Evolutionary conservation across 495 filamentous ascomycete species (phyloP).

Genomic region (Penicillium angulare): DNA sequence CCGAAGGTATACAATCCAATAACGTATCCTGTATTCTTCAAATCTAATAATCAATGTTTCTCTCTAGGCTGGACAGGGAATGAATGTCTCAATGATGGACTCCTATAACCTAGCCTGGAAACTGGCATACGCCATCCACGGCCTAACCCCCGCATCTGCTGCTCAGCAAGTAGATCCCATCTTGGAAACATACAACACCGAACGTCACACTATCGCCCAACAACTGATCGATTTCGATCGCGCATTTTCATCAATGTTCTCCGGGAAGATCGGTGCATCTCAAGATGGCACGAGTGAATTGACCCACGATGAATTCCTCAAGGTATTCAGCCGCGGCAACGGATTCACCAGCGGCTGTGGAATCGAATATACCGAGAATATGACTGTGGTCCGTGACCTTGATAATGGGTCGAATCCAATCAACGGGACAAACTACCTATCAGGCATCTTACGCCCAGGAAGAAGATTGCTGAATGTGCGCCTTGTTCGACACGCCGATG

Average conservation of each 20-base stretch:
- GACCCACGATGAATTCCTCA: conserved; percentile 52
- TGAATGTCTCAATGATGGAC: conserved; percentile 88
- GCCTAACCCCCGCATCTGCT: conserved; percentile 42
- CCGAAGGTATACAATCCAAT: conserved; percentile 54
- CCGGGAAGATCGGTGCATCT: conserved; percentile 42
- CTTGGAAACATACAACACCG: conserved; percentile 67
- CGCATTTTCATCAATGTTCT: conserved; percentile 52
- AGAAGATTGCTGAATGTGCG: conserved; percentile 35
- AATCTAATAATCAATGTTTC: conserved; percentile 1
- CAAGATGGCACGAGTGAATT: conserved; percentile 35
- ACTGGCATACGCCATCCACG: conserved; percentile 66
- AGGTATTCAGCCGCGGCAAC: conserved; percentile 45
- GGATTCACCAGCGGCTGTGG: conserved; percentile 49
- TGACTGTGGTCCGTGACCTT: conserved; percentile 32
- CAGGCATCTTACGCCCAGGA: conserved; percentile 36
- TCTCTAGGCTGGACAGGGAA: conserved; percentile 75
- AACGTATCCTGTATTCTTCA: neutral
- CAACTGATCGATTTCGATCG: conserved; percentile 74
- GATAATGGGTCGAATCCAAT: conserved; percentile 23
- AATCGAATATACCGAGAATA: conserved; percentile 45
- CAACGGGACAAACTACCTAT: conserved; percentile 43
- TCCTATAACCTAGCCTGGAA: conserved; percentile 85
- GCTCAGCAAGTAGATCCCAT: conserved; percentile 49
- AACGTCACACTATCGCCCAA: conserved; percentile 66
- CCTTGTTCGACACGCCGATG: conserved; percentile 46